A percentile compares a stretch with the other conserved stretches of the same genome.
phyloP scores from a whole-genome alignment of 2,329 filamentous ascomycete genomes.

The Aspergillus texensis region DNA sequence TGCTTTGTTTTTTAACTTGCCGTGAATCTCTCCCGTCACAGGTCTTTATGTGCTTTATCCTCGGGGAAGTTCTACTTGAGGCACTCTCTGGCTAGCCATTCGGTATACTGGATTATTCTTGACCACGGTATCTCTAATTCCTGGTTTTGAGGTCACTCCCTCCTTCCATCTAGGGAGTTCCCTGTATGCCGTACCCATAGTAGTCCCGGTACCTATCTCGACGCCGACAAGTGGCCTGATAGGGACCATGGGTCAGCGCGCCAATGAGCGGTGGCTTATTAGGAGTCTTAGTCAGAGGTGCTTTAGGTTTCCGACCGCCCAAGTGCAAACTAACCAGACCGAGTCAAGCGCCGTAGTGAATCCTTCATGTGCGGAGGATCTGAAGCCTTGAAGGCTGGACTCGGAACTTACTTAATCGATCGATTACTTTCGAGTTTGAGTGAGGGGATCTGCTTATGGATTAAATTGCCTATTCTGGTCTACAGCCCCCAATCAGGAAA shows the following conservation, averaged over 20 bases:
- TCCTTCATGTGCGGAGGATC: background rate
- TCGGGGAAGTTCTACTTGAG: background rate
- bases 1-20: slow-evolving; percentile 5
- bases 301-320: background rate
- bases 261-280: slow-evolving; percentile 34
- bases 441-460: background rate
- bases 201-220: background rate
- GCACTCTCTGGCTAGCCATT: background rate
- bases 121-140: background rate
- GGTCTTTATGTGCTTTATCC: background rate
- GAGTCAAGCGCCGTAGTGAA: background rate
- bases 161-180: background rate
- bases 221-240: slow-evolving; percentile 22
- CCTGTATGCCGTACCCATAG: background rate
- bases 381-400: background rate
- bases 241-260: slow-evolving; percentile 1
- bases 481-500: background rate
- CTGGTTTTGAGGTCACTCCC: background rate
- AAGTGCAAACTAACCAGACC: background rate
- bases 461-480: slow-evolving; percentile 1
- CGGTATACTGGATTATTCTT: background rate
- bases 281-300: slow-evolving; percentile 23
- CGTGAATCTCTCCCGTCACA: slow-evolving; percentile 6
- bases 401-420: background rate
- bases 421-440: background rate